Percentiles rank a stretch among this genome's conserved stretches.
These are phyloP conservation scores for Venturia oleaginea DNA, from an alignment of 2,329 filamentous ascomycete species.

Conservation along the genomic window DNA sequence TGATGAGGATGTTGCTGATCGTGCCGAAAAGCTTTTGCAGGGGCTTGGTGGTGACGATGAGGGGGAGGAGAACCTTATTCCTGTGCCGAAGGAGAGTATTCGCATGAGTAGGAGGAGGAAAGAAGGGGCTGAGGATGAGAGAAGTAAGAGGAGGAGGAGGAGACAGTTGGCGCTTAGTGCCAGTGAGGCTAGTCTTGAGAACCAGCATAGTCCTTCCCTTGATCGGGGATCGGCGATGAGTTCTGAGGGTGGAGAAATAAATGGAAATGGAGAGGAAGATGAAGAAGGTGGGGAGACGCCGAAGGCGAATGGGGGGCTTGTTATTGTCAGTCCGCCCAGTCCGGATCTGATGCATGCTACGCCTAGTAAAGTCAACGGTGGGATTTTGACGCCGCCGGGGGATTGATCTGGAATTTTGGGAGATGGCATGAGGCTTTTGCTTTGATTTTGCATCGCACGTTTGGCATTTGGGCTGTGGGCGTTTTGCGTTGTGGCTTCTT, in stretches of 20 bases:
- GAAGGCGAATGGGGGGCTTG: not conserved
- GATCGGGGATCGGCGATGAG: not conserved
- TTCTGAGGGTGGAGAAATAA: not conserved
- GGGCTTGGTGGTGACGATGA: conserved; percentile 60
- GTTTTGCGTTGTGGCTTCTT: too few relatives aligned
- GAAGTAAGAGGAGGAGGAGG: not conserved
- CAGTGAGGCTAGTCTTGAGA: conserved; percentile 9
- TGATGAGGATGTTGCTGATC: conserved; percentile 69
- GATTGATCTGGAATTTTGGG: not conserved
- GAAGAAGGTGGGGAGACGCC: conserved; percentile 9
- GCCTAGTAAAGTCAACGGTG: not conserved
- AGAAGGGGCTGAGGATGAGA: conserved; percentile 6
- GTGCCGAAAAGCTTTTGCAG: conserved; percentile 74
- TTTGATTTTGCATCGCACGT: not conserved
- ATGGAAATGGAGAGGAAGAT: not conserved
- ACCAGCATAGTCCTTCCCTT: not conserved
- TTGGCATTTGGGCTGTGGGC: not conserved
- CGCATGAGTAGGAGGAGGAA: conserved; percentile 7
- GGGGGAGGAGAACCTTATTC: conserved; percentile 28
- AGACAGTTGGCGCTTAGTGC: conserved; percentile 7
- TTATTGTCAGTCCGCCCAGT: conserved; percentile 9
- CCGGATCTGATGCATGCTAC: not conserved
- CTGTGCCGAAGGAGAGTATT: not conserved
- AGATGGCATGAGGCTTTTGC: too few relatives aligned
- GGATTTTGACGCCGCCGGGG: conserved; percentile 7